phyloP scores from a whole-genome alignment of 441 rosid species.

The Bocquillonia castaneifolia region DNA sequence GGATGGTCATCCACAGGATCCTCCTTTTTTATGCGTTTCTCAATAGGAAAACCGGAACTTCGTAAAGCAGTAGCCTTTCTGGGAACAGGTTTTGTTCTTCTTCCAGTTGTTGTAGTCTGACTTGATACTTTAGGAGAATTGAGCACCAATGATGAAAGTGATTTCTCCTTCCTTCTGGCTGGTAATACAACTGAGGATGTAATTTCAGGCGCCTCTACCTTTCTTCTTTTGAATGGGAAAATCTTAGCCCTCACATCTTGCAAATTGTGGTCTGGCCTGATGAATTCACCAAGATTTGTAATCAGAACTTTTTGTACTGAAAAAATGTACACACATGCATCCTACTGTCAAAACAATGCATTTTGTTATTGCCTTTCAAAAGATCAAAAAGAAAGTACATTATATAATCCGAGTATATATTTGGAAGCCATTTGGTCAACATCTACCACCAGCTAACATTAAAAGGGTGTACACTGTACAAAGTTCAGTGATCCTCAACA shows the following conservation, averaged over 20 bases:
- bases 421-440: neutral
- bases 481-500: neutral
- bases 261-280: constrained; percentile 72
- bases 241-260: constrained; percentile 67
- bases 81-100: constrained; percentile 43
- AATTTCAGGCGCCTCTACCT: constrained; percentile 48
- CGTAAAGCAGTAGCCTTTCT: constrained; percentile 45
- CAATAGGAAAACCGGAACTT: constrained; percentile 35
- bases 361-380: neutral
- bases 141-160: constrained; percentile 61
- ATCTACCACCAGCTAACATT: neutral
- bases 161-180: constrained; percentile 60
- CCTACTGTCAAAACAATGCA: constrained; percentile 7
- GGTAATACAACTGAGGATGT: constrained; percentile 41
- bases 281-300: constrained; percentile 11
- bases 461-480: neutral
- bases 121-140: constrained; percentile 49
- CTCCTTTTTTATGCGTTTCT: constrained; percentile 44
- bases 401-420: neutral
- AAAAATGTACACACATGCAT: neutral
- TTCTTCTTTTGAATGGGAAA: constrained; percentile 59
- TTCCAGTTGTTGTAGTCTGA: constrained; percentile 49
- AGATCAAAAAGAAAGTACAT: neutral
- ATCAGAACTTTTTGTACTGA: constrained; percentile 9
- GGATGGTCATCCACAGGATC: constrained; percentile 41